Evolutionary conservation across 306 rosid species (phyloP), one percentile per base, ranked within the genome.

Genomic region (Pueraria montana): DNA sequence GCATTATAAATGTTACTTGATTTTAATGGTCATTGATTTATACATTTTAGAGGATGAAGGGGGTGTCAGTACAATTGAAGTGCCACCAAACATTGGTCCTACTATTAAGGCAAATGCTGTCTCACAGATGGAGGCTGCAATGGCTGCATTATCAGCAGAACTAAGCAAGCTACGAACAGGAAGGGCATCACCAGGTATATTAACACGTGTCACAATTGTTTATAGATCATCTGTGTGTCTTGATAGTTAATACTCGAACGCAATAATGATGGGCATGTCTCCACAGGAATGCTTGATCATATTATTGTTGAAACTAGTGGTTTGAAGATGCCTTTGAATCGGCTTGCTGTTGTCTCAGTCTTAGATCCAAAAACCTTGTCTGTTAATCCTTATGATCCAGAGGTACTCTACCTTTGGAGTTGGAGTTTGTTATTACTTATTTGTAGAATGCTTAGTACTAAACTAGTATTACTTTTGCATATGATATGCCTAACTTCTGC

Each of bases 281-380:
- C 71, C 82, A 81, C 91, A 94, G 99, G 98, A 88, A 92, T 94
- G 97, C 97, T 96, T 85, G 98, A 96, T 83, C 99, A 96, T 77
- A 91, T 96, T 77, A 89, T 96, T 68, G 97, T 94, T 74, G 99
- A 96, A 79, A 86, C 85, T 76, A 84, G 92, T 38, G 97, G 92
- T 61, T 74, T 96, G 83, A 94, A 94, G 97, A 81, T 94, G 87
- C 93, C 97, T 14, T 82, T 96, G 90, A 88, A 74, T 84, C 95
- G 92, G 77, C 72, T 94, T 14, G 99, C 98, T 16, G 94, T 88
- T 76, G 99, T 96, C 81, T 94, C 98, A 1, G 99, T 92, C 68
- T 42, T 94, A 48, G 98, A 96, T 80, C 84, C 92, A 1, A 94
- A 94, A 78, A 96, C 97, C 30, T 84, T 96, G 55, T 96, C 99